Conservation (phyloP, 2,329 filamentous ascomycete species). For the Xylariales sp. region DNA sequence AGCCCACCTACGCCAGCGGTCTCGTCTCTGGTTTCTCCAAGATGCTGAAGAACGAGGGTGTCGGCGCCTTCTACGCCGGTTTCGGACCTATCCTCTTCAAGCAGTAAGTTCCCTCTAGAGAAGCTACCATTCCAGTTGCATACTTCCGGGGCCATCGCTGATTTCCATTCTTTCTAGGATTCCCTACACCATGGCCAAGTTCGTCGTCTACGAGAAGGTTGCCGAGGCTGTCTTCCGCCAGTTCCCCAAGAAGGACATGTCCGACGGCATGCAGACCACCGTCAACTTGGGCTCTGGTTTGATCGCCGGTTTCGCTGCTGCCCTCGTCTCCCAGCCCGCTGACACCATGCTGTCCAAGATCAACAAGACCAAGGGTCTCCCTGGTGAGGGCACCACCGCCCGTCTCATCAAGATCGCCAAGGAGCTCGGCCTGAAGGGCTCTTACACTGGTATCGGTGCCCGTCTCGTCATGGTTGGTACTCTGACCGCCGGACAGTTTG, state of each 20-base stretch:
- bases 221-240: constrained; percentile 57
- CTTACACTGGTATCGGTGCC: constrained; percentile 67
- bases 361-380: constrained; percentile 73
- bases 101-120: constrained; percentile 45
- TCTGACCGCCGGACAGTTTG: constrained; percentile 67
- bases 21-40: constrained; percentile 64
- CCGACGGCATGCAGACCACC: constrained; percentile 58
- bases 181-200: constrained; percentile 78
- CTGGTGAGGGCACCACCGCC: constrained; percentile 67
- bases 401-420: constrained; percentile 72
- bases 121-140: background rate
- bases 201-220: constrained; percentile 76
- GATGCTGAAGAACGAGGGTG: constrained; percentile 65
- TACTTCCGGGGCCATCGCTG: too few relatives aligned
- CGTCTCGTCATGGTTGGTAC: constrained; percentile 71
- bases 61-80: constrained; percentile 71
- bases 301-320: constrained; percentile 72
- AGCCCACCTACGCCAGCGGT: constrained; percentile 66
- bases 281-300: constrained; percentile 73
- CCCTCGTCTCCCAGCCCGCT: constrained; percentile 70
- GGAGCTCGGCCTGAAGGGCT: constrained; percentile 66
- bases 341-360: constrained; percentile 81
- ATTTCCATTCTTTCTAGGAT: constrained; percentile 41
- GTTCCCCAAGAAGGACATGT: constrained; percentile 59
- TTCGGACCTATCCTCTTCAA: constrained; percentile 71